A percentile compares a stretch with the other conserved stretches of the same genome.
phyloP scores from a whole-genome alignment of 108 stramenopile species.

The Ochromonas danica region DNA sequence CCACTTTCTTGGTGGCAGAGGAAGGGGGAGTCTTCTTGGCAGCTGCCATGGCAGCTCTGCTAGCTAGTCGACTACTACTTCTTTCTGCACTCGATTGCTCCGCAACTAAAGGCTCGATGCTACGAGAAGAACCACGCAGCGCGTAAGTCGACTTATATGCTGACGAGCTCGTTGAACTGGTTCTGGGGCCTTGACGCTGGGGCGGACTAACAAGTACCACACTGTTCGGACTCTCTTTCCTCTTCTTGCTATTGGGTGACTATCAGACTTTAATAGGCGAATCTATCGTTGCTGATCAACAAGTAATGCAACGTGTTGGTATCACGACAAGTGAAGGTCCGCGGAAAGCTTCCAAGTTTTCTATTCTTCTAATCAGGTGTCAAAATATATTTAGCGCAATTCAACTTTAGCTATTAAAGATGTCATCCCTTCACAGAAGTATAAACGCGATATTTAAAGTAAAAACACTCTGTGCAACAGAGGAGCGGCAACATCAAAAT shows the following conservation, averaged over 20 bases:
- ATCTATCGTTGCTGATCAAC: no score
- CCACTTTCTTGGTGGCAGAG: neutral
- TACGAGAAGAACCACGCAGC: neutral
- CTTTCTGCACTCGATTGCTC: neutral
- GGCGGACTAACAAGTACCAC: neutral
- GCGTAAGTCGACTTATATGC: neutral
- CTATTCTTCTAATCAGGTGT: no score
- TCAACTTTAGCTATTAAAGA: no score
- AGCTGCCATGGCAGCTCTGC: neutral
- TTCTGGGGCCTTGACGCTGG: neutral
- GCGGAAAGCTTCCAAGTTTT: no score
- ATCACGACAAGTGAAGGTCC: no score
- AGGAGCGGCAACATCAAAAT: no score
- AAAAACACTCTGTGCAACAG: no score
- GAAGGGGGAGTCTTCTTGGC: neutral
- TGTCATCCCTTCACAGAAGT: no score
- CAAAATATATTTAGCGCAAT: no score
- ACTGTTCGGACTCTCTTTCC: neutral
- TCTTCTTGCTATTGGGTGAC: neutral
- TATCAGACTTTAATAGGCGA: neutral
- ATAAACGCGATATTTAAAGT: no score
- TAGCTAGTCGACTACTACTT: neutral
- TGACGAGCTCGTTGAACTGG: neutral
- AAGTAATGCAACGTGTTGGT: no score
- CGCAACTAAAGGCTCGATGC: neutral